phyloP scores from a whole-genome alignment of 345 rosid genomes.

The Cochlearia excelsa region DNA sequence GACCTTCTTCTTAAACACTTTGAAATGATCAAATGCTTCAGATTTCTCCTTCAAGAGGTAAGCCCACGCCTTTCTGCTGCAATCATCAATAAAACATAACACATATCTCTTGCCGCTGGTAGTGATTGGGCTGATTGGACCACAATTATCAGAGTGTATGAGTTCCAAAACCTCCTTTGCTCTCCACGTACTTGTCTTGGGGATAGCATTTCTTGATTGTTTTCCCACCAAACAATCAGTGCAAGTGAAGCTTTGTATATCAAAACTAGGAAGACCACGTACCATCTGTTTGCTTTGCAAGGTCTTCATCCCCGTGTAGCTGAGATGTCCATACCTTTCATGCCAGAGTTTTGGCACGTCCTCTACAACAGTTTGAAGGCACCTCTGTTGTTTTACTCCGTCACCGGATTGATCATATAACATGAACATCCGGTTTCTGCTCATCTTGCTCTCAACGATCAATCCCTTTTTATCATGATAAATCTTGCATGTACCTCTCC shows the following conservation, averaged over 20 bases:
- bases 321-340: background rate
- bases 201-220: background rate
- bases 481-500: background rate
- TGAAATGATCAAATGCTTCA: too few species aligned
- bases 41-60: too few species aligned
- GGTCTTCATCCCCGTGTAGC: background rate
- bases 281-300: background rate
- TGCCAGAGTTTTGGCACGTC: background rate
- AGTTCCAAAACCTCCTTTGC: too few species aligned
- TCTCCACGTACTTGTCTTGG: background rate
- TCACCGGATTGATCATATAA: background rate
- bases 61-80: background rate
- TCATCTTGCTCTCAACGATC: background rate
- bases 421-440: background rate
- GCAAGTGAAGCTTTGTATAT: background rate
- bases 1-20: too few species aligned
- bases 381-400: background rate
- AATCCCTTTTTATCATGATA: background rate
- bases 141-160: too few species aligned
- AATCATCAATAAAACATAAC: background rate
- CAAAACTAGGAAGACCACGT: background rate
- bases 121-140: too few species aligned
- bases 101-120: background rate
- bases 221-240: background rate
- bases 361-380: background rate